phyloP scores from a whole-genome alignment of 306 rosid species.

The Acacia melanoxylon region DNA sequence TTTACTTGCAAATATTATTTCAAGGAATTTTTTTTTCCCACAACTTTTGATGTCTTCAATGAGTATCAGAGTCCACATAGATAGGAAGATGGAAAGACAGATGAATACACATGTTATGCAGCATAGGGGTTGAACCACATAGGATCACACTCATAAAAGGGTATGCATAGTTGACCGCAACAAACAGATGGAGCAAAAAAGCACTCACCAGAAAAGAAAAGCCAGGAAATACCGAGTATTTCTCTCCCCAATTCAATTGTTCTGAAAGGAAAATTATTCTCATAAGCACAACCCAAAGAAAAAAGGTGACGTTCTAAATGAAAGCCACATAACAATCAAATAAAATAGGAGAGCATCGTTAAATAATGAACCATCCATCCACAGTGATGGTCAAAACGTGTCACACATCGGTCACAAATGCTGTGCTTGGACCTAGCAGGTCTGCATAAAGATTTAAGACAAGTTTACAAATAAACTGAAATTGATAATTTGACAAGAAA shows the following conservation, averaged over 20 bases:
- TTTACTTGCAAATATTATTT: background rate
- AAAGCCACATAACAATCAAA: constrained; percentile 11
- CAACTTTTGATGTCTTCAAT: background rate
- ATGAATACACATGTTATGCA: background rate
- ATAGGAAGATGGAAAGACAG: background rate
- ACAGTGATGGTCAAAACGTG: constrained; percentile 96
- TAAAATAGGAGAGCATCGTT: constrained; percentile 11
- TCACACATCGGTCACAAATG: constrained; percentile 86
- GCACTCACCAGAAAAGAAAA: constrained; percentile 92
- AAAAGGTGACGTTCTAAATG: constrained; percentile 10
- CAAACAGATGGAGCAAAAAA: constrained; percentile 30
- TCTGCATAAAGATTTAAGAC: constrained; percentile 56
- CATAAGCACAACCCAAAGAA: constrained; percentile 22
- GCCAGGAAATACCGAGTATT: constrained; percentile 82
- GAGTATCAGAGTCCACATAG: background rate
- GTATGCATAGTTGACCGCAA: background rate
- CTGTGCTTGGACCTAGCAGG: constrained; percentile 99
- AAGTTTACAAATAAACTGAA: background rate
- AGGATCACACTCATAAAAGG: background rate
- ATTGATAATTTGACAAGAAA: constrained; percentile 12
- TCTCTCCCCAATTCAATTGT: constrained; percentile 96
- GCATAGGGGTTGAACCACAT: background rate
- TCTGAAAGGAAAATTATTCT: constrained; percentile 55
- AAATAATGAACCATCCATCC: constrained; percentile 89
- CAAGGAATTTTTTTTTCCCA: background rate